Conservation (phyloP, 345 rosid genomes). For the Pugionium dolabratum region DNA sequence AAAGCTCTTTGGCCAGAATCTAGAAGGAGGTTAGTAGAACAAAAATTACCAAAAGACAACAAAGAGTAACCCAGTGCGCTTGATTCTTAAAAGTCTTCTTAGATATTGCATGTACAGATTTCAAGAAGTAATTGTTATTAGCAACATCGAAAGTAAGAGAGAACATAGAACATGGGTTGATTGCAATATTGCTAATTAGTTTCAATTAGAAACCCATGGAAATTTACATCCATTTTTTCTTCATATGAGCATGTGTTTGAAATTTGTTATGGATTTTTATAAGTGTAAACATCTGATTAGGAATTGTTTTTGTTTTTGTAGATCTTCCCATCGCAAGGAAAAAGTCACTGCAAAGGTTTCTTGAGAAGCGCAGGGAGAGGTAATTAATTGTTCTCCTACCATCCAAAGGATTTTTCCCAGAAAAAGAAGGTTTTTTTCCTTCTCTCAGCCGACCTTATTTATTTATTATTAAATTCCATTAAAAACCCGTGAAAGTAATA, state of each 20-base stretch:
- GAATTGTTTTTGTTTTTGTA: conserved; percentile 20
- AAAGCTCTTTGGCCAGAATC: conserved; percentile 50
- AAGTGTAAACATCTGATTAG: too few species aligned
- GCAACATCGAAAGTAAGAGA: neutral
- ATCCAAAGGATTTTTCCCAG: conserved; percentile 27
- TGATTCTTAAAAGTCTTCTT: neutral
- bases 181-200: neutral
- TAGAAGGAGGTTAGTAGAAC: conserved; percentile 53
- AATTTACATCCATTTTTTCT: too few species aligned
- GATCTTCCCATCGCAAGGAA: conserved; percentile 73
- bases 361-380: conserved; percentile 94
- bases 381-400: conserved; percentile 35
- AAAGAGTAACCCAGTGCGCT: neutral
- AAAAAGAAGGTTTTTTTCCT: conserved; percentile 1
- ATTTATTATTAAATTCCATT: neutral
- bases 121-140: neutral
- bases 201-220: neutral
- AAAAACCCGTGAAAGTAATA: neutral
- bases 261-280: neutral
- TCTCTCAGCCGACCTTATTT: neutral
- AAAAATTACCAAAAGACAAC: neutral
- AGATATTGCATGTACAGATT: neutral
- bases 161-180: neutral
- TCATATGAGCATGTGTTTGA: neutral
- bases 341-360: conserved; percentile 80